A percentile compares a stretch with the other conserved stretches of the same genome.
phyloP scores from a whole-genome alignment of 75 land plant species.

The Isoetes taiwanensis region DNA sequence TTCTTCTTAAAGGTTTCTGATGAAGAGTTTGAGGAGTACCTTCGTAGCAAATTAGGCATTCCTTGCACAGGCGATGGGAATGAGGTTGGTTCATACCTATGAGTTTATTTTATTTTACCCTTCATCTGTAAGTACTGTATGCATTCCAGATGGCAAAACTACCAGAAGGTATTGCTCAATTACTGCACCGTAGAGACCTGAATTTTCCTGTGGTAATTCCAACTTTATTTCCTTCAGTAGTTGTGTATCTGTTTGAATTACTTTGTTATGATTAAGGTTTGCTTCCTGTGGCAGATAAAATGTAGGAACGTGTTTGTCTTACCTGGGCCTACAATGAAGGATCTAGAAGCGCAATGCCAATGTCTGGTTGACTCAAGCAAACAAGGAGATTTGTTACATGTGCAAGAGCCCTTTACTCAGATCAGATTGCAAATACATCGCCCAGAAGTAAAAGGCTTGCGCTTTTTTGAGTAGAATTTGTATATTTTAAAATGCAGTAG shows the following conservation, averaged over 20 bases:
- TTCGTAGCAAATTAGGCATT: conserved; percentile 44
- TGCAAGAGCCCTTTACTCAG: conserved; percentile 34
- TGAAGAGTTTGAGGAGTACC: conserved; percentile 83
- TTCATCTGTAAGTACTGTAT: not conserved
- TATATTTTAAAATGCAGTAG: not conserved
- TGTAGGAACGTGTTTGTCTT: conserved; percentile 70
- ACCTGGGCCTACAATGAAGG: conserved; percentile 47
- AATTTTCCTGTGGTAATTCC: conserved; percentile 65
- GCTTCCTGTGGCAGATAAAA: conserved; percentile 50
- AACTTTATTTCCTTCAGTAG: not conserved
- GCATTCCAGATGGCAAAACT: conserved; percentile 71
- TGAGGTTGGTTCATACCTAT: conserved; percentile 27
- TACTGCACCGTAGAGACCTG: conserved; percentile 55
- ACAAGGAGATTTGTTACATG: conserved; percentile 19
- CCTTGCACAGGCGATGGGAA: conserved; percentile 51
- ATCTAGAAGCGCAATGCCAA: conserved; percentile 54
- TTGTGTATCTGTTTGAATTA: not conserved
- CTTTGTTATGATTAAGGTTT: not conserved
- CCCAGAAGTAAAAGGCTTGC: conserved; percentile 40
- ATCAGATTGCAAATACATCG: conserved; percentile 35
- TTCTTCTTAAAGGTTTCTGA: conserved; percentile 51
- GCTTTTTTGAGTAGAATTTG: not conserved
- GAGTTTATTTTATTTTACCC: not conserved
- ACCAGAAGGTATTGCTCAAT: conserved; percentile 84
- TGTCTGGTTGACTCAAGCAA: conserved; percentile 40